phyloP scores from a whole-genome alignment of 2,329 filamentous ascomycete genomes.

The Aspergillus neotritici region DNA sequence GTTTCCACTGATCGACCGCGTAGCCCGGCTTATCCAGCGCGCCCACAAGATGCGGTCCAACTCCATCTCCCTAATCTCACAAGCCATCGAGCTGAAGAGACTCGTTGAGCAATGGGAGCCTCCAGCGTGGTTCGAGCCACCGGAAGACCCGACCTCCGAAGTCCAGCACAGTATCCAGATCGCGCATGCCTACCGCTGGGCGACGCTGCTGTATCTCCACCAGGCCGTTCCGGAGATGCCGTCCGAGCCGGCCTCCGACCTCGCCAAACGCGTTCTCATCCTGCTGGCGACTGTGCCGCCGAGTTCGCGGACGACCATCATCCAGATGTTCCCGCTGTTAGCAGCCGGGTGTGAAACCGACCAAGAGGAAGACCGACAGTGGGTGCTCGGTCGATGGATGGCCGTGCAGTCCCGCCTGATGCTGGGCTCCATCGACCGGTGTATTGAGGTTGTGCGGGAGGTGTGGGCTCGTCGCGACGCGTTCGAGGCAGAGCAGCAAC shows the following conservation, averaged over 20 bases:
- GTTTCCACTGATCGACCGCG: conserved; percentile 62
- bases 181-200: conserved; percentile 62
- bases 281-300: conserved; percentile 59
- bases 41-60: conserved; percentile 54
- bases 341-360: conserved; percentile 61
- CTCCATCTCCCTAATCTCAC: conserved; percentile 55
- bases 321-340: conserved; percentile 65
- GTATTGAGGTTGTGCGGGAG: conserved; percentile 59
- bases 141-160: conserved; percentile 58
- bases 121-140: conserved; percentile 53
- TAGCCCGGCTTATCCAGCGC: conserved; percentile 60
- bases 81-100: conserved; percentile 57
- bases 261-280: conserved; percentile 58
- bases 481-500: conserved; percentile 40
- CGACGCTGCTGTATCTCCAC: conserved; percentile 61
- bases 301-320: conserved; percentile 57
- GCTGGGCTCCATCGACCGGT: conserved; percentile 63
- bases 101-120: conserved; percentile 58
- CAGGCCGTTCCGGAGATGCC: conserved; percentile 65
- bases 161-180: conserved; percentile 62
- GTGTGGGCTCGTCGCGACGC: conserved; percentile 61
- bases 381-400: conserved; percentile 59
- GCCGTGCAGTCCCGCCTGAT: conserved; percentile 57
- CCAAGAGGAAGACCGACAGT: conserved; percentile 55
- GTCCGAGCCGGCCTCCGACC: conserved; percentile 50